phyloP scores from a whole-genome alignment of 345 rosid genomes.

The Theobroma cacao region DNA sequence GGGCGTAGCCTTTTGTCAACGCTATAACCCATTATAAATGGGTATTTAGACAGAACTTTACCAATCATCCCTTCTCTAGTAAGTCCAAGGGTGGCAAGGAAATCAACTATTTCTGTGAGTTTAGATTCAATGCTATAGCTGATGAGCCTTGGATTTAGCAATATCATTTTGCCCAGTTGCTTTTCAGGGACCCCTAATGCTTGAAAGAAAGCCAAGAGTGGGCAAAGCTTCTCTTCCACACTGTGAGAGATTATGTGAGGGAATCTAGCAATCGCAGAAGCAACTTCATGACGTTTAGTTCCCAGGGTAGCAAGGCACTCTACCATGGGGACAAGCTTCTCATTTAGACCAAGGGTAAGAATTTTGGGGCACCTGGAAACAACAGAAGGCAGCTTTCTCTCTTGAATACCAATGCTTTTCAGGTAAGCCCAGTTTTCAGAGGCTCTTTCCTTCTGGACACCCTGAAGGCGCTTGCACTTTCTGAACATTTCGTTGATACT shows the following conservation, averaged over 20 bases:
- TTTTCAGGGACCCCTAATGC: conserved; percentile 67
- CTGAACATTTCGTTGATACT: conserved; percentile 53
- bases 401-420: conserved; percentile 57
- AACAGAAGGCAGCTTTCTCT: conserved; percentile 63
- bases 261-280: conserved; percentile 62
- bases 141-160: conserved; percentile 71
- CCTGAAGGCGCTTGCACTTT: conserved; percentile 67
- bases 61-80: conserved; percentile 58
- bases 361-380: conserved; percentile 73
- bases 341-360: conserved; percentile 53
- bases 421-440: conserved; percentile 73
- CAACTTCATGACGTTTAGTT: conserved; percentile 49
- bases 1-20: conserved; percentile 28
- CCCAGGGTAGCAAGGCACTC: conserved; percentile 12
- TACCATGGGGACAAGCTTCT: conserved; percentile 49
- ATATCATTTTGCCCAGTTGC: conserved; percentile 64
- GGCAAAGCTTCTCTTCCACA: conserved; percentile 79
- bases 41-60: conserved; percentile 59
- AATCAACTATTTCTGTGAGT: conserved; percentile 48
- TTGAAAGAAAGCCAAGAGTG: conserved; percentile 80
- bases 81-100: conserved; percentile 62
- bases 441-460: conserved; percentile 49
- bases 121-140: conserved; percentile 79
- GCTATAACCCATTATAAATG: conserved; percentile 64
- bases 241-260: conserved; percentile 77